Percentiles rank a stretch among this genome's conserved stretches.
Conservation (phyloP, 306 rosid species). For the Astragalus membranaceus region DNA sequence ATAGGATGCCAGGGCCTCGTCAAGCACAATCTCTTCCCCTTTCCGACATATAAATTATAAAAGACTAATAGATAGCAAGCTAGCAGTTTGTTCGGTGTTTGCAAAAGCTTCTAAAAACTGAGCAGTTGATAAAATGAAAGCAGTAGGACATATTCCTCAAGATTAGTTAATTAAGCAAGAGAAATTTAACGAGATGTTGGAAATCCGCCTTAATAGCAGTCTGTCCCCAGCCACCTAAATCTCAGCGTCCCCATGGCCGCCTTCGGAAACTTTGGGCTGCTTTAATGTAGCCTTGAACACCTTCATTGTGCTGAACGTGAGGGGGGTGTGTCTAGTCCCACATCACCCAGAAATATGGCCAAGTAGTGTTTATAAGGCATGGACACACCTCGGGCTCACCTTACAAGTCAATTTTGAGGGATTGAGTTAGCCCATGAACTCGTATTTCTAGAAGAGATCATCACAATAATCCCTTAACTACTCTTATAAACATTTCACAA, state of each 20-base stretch:
- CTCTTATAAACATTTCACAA: background rate
- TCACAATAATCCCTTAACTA: background rate
- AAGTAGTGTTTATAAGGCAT: too few species aligned
- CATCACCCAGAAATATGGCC: too few species aligned
- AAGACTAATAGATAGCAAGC: background rate
- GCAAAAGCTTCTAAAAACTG: background rate
- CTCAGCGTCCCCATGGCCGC: too few species aligned
- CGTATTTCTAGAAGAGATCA: background rate
- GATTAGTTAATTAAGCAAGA: background rate
- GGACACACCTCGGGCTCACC: too few species aligned
- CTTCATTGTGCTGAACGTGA: too few species aligned
- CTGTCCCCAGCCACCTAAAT: too few species aligned
- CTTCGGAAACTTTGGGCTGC: too few species aligned
- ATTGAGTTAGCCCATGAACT: too few species aligned
- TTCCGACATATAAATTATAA: conserved; percentile 4
- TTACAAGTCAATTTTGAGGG: too few species aligned
- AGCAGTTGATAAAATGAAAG: background rate
- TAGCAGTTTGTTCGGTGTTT: background rate
- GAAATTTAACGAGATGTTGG: background rate
- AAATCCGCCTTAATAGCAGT: too few species aligned
- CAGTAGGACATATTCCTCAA: background rate
- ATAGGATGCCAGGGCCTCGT: background rate
- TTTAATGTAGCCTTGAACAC: too few species aligned
- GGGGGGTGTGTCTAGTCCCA: too few species aligned
- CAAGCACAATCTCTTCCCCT: background rate